Percentiles rank a stretch among this genome's conserved stretches.
Conservation (phyloP, 257 asterid species). For the Fraxinus excelsior region DNA sequence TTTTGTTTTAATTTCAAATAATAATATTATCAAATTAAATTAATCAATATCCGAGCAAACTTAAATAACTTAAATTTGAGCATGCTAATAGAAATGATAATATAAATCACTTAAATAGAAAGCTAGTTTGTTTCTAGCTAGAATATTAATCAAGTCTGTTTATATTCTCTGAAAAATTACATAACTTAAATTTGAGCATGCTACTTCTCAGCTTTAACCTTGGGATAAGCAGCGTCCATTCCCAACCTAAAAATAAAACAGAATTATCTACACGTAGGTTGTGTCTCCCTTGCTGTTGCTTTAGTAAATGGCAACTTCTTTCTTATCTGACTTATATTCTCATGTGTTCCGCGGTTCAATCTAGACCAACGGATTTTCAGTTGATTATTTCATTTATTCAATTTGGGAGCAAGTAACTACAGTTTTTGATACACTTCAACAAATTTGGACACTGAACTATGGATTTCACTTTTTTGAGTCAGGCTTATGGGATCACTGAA, state of each 20-base stretch:
- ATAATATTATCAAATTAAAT: too few relatives aligned
- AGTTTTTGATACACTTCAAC: background rate
- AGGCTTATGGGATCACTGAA: conserved; percentile 63
- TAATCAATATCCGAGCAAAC: background rate
- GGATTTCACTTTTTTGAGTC: conserved; percentile 14
- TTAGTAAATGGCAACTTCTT: background rate
- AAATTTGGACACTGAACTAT: background rate
- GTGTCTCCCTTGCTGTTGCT: background rate
- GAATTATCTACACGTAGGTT: background rate
- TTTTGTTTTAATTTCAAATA: too few relatives aligned
- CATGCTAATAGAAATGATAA: background rate
- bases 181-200: background rate
- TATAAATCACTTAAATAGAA: background rate
- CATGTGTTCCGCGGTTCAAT: background rate
- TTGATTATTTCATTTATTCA: background rate
- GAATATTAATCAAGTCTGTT: background rate
- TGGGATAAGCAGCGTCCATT: background rate
- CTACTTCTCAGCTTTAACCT: background rate
- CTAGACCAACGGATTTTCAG: background rate
- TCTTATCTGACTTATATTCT: background rate
- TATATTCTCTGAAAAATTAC: background rate
- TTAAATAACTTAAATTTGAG: too few relatives aligned
- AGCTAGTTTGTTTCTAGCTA: background rate
- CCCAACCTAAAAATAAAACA: background rate
- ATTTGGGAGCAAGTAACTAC: background rate